phyloP scores from a whole-genome alignment of 495 filamentous ascomycete genomes.

The Elasticomyces elasticus region DNA sequence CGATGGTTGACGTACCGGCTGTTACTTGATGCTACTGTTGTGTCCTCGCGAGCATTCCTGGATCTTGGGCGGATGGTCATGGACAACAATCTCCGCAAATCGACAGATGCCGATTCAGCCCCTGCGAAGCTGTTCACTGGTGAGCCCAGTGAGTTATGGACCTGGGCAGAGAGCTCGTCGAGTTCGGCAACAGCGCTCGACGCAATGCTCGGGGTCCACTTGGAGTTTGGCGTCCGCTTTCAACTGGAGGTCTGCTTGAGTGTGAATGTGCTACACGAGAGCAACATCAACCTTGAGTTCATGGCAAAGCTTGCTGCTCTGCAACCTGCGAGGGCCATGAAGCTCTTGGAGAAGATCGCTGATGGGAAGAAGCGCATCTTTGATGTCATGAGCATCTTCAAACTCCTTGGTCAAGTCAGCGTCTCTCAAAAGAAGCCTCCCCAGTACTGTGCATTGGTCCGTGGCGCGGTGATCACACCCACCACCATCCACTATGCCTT shows the following conservation, averaged over 20 bases:
- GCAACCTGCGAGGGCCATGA: constrained; percentile 35
- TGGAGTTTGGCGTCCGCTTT: constrained; percentile 71
- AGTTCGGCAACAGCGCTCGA: constrained; percentile 42
- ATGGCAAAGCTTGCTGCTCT: constrained; percentile 49
- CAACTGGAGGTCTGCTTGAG: constrained; percentile 91
- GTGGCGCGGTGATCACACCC: constrained; percentile 71
- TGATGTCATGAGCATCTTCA: constrained; percentile 68
- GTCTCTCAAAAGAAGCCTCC: constrained; percentile 48
- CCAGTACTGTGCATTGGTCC: constrained; percentile 59
- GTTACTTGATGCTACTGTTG: constrained; percentile 24
- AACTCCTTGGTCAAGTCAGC: constrained; percentile 38
- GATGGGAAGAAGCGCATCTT: constrained; percentile 50
- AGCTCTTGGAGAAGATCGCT: constrained; percentile 54
- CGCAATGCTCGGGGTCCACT: constrained; percentile 29
- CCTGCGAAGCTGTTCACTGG: not conserved
- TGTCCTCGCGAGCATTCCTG: constrained; percentile 11
- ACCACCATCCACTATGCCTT: constrained; percentile 68
- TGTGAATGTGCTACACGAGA: constrained; percentile 65
- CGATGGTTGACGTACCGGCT: constrained; percentile 36
- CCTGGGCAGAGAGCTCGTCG: constrained; percentile 4
- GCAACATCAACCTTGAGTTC: constrained; percentile 58
- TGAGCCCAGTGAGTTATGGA: constrained; percentile 4
- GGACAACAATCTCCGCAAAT: constrained; percentile 63
- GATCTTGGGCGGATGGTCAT: constrained; percentile 45
- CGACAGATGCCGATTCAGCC: constrained; percentile 16